These are phyloP conservation scores for Pistacia integerrima DNA, from an alignment of 345 rosid genomes.

Conservation along the genomic window DNA sequence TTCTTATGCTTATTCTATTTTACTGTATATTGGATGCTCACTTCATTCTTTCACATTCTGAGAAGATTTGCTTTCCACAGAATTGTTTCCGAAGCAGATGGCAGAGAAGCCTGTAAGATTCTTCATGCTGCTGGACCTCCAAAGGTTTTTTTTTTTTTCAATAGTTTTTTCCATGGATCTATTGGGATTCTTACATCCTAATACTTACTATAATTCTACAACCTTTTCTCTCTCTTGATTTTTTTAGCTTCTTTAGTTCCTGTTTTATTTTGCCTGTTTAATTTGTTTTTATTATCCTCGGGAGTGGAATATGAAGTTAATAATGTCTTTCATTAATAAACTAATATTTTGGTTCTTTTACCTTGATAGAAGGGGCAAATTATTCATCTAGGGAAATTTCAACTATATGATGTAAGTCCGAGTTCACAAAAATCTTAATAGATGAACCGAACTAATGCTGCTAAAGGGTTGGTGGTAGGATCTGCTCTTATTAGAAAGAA, in stretches of 20 bases:
- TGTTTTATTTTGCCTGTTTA: background rate
- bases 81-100: slow-evolving; percentile 79
- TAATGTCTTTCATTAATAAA: background rate
- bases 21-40: slow-evolving; percentile 4
- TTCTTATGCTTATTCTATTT: background rate
- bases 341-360: background rate
- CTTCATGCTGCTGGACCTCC: slow-evolving; percentile 97
- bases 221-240: background rate
- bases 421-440: background rate
- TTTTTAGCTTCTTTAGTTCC: background rate
- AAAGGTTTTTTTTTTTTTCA: slow-evolving; percentile 48
- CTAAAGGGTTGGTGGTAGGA: background rate
- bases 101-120: slow-evolving; percentile 82
- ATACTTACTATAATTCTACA: background rate
- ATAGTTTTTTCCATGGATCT: background rate
- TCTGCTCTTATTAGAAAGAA: background rate
- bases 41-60: slow-evolving; percentile 13
- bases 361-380: background rate
- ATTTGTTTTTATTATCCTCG: background rate
- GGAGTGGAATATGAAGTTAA: background rate
- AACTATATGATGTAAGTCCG: too few species aligned
- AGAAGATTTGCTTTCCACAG: slow-evolving; percentile 43
- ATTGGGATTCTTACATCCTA: slow-evolving; percentile 3
- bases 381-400: background rate
- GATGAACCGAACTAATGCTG: background rate